phyloP scores from a whole-genome alignment of 1,284 basidiomycete genomes.

The Anthracocystis walkeri region DNA sequence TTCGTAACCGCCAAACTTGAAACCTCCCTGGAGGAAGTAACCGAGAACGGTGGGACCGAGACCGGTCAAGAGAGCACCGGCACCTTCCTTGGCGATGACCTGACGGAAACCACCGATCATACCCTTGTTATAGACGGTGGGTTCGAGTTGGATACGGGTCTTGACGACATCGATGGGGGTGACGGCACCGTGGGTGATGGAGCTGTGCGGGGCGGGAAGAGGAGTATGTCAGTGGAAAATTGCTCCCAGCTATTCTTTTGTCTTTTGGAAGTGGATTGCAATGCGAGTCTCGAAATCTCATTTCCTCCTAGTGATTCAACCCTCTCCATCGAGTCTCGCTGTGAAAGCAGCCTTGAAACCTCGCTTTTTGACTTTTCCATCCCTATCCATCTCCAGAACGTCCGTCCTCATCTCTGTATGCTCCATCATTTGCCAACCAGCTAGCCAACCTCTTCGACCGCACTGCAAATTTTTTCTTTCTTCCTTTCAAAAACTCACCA shows the following conservation, averaged over 20 bases:
- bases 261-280: not conserved
- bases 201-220: constrained; percentile 71
- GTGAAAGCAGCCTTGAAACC: no score
- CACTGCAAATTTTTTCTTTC: no score
- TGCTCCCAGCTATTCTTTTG: not conserved
- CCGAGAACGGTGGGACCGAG: constrained; percentile 67
- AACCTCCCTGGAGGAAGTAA: constrained; percentile 69
- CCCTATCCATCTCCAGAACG: no score
- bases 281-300: not conserved
- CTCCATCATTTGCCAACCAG: no score
- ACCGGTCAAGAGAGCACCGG: constrained; percentile 68
- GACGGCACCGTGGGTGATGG: constrained; percentile 83
- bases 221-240: not conserved
- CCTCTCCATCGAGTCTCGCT: no score
- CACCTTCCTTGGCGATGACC: constrained; percentile 65
- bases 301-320: not conserved
- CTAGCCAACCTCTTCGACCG: no score
- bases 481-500: constrained; percentile 70
- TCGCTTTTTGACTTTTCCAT: no score
- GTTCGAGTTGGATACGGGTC: constrained; percentile 94
- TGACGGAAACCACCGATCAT: constrained; percentile 69
- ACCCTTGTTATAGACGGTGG: constrained; percentile 74
- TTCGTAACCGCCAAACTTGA: constrained; percentile 70
- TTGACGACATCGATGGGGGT: constrained; percentile 73
- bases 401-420: no score